Percentiles rank a stretch among this genome's conserved stretches.
These are phyloP conservation scores for Wallacemonas sp. DNA, from an alignment of 208 protist genomes.

Conservation along the genomic window DNA sequence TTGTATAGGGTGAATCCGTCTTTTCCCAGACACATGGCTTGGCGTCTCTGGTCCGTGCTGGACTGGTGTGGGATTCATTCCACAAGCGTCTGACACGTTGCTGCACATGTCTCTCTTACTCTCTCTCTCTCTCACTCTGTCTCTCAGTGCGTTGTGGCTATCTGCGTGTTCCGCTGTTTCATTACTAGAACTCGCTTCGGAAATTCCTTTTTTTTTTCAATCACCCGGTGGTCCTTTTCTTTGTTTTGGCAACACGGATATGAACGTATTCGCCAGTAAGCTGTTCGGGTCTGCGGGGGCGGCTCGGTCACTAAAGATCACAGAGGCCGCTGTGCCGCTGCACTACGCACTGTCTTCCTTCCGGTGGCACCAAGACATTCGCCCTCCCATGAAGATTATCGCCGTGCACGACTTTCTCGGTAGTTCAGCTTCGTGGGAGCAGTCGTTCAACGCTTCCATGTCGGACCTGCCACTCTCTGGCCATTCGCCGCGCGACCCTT, in stretches of 20 bases:
- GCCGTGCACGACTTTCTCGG: slow-evolving; percentile 78
- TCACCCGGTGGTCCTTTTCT: too few species aligned
- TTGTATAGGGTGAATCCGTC: too few species aligned
- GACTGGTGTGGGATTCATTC: too few species aligned
- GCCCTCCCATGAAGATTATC: slow-evolving; percentile 59
- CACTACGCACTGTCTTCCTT: slow-evolving; percentile 65
- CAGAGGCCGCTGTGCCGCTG: slow-evolving; percentile 28
- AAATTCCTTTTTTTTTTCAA: too few species aligned
- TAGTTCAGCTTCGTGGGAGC: slow-evolving; percentile 56
- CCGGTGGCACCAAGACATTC: slow-evolving; percentile 82
- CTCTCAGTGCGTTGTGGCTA: too few species aligned
- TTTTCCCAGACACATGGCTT: too few species aligned
- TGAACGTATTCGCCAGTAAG: slow-evolving; percentile 12
- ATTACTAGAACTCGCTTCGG: too few species aligned
- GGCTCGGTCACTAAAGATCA: slow-evolving; percentile 5
- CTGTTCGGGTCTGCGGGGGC: not conserved
- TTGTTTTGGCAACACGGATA: slow-evolving; percentile 1
- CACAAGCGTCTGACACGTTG: too few species aligned
- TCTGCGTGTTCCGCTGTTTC: too few species aligned
- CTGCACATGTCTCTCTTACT: too few species aligned
- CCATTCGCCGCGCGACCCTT: slow-evolving; percentile 45
- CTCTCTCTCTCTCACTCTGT: slow-evolving; percentile 10
- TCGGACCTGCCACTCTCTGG: slow-evolving; percentile 39
- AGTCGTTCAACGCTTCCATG: slow-evolving; percentile 48
- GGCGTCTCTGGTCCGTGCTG: too few species aligned